A percentile compares a stretch with the other conserved stretches of the same genome.
phyloP scores from a whole-genome alignment of 495 filamentous ascomycete genomes.

The Aspergillus sclerotiicarbonarius region DNA sequence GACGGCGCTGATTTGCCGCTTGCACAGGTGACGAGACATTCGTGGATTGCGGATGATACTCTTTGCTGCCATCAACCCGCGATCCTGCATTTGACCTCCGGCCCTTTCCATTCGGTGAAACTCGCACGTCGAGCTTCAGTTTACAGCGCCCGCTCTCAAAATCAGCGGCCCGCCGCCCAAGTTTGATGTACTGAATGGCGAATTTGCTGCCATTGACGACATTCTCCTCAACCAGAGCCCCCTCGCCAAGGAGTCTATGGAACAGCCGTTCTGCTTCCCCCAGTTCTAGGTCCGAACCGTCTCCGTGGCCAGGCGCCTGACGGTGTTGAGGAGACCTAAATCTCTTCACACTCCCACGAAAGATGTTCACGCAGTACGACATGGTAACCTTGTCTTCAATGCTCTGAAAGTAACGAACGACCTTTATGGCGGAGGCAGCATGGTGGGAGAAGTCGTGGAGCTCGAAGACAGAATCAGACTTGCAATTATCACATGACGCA shows the following conservation, averaged over 20 bases:
- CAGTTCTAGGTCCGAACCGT: conserved; percentile 54
- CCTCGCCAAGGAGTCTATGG: conserved; percentile 59
- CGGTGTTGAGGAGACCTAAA: conserved; percentile 47
- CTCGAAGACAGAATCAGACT: conserved; percentile 63
- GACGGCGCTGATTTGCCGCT: conserved; percentile 47
- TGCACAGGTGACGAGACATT: conserved; percentile 82
- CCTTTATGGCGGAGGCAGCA: conserved; percentile 62
- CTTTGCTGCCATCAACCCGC: conserved; percentile 27
- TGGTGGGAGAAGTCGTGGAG: conserved; percentile 71
- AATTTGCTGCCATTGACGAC: conserved; percentile 59
- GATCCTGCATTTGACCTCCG: conserved; percentile 27
- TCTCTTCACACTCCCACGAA: conserved; percentile 56
- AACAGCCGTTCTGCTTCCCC: conserved; percentile 65
- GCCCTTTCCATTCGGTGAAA: conserved; percentile 48
- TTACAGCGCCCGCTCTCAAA: conserved; percentile 50
- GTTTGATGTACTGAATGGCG: conserved; percentile 57
- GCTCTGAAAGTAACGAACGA: conserved; percentile 59
- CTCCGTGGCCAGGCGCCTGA: conserved; percentile 50
- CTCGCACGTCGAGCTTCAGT: conserved; percentile 58
- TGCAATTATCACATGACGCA: conserved; percentile 82
- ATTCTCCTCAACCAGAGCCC: conserved; percentile 58
- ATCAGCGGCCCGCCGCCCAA: conserved; percentile 51
- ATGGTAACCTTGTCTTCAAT: conserved; percentile 47
- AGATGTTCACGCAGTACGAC: conserved; percentile 56
- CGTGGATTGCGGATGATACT: conserved; percentile 64